Percentiles rank a stretch among this genome's conserved stretches.
Evolutionary conservation across 2,329 filamentous ascomycete species (phyloP).

Genomic region (Sporothrix brunneoviolacea): DNA sequence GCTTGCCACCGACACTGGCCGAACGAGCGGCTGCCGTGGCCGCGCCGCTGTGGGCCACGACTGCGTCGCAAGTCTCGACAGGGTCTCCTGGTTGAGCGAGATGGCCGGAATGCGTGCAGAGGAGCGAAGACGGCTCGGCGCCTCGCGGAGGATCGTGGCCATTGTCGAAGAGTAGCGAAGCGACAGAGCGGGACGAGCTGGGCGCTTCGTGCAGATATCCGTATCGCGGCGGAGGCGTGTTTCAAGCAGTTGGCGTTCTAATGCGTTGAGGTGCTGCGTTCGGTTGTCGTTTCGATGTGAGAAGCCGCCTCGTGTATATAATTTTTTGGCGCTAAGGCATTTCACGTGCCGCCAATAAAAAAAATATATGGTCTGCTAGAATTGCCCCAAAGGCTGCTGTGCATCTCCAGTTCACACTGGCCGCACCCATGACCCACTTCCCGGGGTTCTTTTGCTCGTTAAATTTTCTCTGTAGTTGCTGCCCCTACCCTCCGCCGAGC

Average conservation of each 20-base stretch:
- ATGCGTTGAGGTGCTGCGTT: no score
- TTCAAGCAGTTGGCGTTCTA: no score
- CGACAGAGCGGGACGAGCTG: no score
- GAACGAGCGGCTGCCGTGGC: neutral
- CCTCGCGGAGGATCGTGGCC: constrained; percentile 2
- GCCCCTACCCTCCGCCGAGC: neutral
- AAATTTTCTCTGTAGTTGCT: neutral
- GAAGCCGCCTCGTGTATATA: no score
- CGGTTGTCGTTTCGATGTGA: neutral
- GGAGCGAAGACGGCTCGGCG: neutral
- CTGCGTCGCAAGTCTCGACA: neutral
- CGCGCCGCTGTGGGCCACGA: neutral
- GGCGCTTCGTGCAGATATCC: neutral
- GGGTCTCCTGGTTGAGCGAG: neutral
- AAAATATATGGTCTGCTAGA: neutral
- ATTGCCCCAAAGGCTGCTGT: no score
- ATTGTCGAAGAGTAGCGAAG: neutral
- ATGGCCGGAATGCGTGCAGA: neutral
- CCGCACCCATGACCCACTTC: no score
- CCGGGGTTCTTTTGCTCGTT: no score
- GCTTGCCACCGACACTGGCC: constrained; percentile 12
- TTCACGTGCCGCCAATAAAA: neutral
- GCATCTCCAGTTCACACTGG: no score
- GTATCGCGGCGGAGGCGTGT: neutral
- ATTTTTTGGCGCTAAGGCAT: neutral